Base-by-base conservation (phyloP, 139 green algal species). In the Chlamydomonas sp. region DNA sequence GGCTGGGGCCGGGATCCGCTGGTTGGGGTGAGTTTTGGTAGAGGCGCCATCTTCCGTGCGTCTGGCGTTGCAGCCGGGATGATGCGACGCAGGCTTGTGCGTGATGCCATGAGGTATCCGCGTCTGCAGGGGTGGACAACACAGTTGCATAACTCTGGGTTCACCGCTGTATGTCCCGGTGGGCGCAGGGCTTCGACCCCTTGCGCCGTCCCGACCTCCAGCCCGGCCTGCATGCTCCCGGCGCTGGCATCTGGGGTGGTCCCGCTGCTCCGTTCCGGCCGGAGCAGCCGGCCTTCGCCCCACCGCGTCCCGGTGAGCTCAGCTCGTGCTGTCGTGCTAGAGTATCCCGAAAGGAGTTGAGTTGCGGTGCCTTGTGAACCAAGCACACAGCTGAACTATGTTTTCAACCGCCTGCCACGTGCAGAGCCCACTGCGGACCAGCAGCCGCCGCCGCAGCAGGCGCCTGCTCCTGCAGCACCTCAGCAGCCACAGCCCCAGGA, bases 391-490 rank as follows among this genome's bases (percentile, higher is more conserved):
- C 31, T 49, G 31, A 49, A 49, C 31, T 49, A 49, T 49, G 31
- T 49, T 49, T 49, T 49, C 31, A 49, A 49, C 31, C 31, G 31
- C 31, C 31, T 49, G 31, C 31, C 31, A 49, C 78, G 31, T 49
- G 31, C 31, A 49, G 31, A 49, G 9, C 16, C 61, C 64, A 71
- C 63, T 88, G 61, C 5, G 18, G 15, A 68, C 3, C 67, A 18
- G 49, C 86, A 79, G 18, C 89, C 83, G 18, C 85, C 77, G 59
- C 79, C 85, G 62, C 87, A 90, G 86, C 80, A 83, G 62, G 31
- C 31, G 31, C 31, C 79, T 72, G 72, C 76, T 77, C 81, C 80
- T 80, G 77, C 81, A 60, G 60, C 61, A 60, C n/a, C 9, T 59
- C 8, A 79, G 75, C 75, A 73, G 60, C n/a, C 60, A 17, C 73